Evolutionary conservation across 495 filamentous ascomycete species (phyloP).

Genomic region (Physcia stellaris): DNA sequence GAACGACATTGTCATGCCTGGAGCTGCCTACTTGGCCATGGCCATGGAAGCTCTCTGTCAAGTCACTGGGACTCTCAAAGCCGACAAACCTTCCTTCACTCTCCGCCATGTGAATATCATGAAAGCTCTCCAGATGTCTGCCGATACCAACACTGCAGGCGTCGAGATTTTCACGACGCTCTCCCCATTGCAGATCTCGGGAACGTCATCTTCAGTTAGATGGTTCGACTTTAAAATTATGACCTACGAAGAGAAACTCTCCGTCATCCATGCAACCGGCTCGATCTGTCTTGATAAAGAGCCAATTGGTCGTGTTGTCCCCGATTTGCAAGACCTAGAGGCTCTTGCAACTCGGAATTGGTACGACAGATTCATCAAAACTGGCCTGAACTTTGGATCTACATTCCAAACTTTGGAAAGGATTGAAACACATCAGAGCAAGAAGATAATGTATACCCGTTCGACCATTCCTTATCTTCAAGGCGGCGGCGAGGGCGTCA

Average conservation of each 20-base stretch:
- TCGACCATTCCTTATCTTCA: background rate
- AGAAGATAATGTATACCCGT: slow-evolving; percentile 1
- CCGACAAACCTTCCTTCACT: slow-evolving; percentile 7
- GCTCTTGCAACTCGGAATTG: slow-evolving; percentile 1
- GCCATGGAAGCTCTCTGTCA: slow-evolving; percentile 40
- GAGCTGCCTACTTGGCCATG: slow-evolving; percentile 44
- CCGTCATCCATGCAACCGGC: slow-evolving; percentile 13
- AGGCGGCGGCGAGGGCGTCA: slow-evolving; percentile 1
- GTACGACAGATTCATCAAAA: slow-evolving; percentile 5
- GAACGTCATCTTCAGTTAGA: slow-evolving; percentile 3
- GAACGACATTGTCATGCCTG: slow-evolving; percentile 34
- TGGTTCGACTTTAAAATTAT: slow-evolving; percentile 18
- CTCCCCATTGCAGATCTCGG: slow-evolving; percentile 9
- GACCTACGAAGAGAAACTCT: slow-evolving; percentile 10
- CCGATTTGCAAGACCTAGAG: background rate
- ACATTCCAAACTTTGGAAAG: slow-evolving; percentile 20
- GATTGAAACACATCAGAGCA: slow-evolving; percentile 16
- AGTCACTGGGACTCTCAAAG: background rate
- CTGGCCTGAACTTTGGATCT: slow-evolving; percentile 10
- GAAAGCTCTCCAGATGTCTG: slow-evolving; percentile 22
- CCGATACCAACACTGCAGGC: too few species aligned
- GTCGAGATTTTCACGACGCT: slow-evolving; percentile 7
- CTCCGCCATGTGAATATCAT: slow-evolving; percentile 26
- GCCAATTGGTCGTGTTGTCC: background rate
- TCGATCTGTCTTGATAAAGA: slow-evolving; percentile 5